phyloP scores from a whole-genome alignment of 805 yeast species.

The Candida gorgasii region DNA sequence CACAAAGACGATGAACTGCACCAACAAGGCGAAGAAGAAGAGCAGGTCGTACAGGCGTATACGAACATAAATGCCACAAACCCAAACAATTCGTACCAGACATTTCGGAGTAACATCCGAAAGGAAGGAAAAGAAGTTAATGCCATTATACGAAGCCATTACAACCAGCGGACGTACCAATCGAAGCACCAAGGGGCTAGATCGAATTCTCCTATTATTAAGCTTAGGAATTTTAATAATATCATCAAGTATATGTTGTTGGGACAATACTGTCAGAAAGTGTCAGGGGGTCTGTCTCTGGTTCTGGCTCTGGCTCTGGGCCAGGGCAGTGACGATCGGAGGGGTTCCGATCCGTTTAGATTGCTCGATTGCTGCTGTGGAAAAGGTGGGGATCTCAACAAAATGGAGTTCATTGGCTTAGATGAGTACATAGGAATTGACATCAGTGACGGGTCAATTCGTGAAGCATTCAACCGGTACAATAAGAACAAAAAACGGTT shows the following conservation, averaged over 20 bases:
- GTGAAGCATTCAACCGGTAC: constrained; percentile 81
- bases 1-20: constrained; percentile 5
- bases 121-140: constrained; percentile 49
- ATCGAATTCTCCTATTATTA: constrained; percentile 77
- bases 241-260: constrained; percentile 85
- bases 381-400: constrained; percentile 94
- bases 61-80: constrained; percentile 24
- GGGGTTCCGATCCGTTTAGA: constrained; percentile 40
- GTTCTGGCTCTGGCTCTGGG: too few relatives aligned
- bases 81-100: constrained; percentile 25
- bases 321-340: too few relatives aligned
- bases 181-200: constrained; percentile 62
- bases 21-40: not conserved
- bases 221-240: constrained; percentile 86
- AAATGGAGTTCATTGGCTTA: constrained; percentile 76
- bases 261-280: constrained; percentile 55
- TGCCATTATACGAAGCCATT: constrained; percentile 75
- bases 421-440: constrained; percentile 87
- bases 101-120: constrained; percentile 39
- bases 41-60: constrained; percentile 17
- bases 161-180: constrained; percentile 78
- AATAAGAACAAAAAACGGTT: constrained; percentile 48
- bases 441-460: constrained; percentile 83
- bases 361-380: constrained; percentile 93
- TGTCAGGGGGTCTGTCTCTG: too few relatives aligned